A percentile compares a stretch with the other conserved stretches of the same genome.
phyloP scores from a whole-genome alignment of 2,329 filamentous ascomycete species.

The Elsinoe australis region DNA sequence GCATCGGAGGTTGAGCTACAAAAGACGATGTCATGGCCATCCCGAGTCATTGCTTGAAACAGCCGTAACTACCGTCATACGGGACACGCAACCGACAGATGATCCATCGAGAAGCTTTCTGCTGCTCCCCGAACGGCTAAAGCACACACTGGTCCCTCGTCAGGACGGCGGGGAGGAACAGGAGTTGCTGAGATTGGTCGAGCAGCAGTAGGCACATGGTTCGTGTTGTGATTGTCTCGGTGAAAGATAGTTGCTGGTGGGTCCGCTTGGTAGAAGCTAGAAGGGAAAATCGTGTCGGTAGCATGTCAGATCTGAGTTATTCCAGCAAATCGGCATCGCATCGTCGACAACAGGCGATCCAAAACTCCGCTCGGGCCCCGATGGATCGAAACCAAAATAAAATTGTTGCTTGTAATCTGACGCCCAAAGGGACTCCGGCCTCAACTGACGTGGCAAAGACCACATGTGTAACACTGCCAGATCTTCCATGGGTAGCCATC shows the following conservation, averaged over 20 bases:
- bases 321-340: slow-evolving; percentile 13
- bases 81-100: slow-evolving; percentile 11
- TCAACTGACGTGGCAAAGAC: no score
- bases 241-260: not conserved
- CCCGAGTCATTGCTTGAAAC: no score
- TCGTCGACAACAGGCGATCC: slow-evolving; percentile 6
- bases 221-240: slow-evolving; percentile 1
- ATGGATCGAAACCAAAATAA: not conserved
- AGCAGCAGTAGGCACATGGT: not conserved
- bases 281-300: not conserved
- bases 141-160: no score
- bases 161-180: no score
- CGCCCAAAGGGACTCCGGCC: not conserved
- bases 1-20: no score
- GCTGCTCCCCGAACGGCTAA: not conserved
- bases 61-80: no score
- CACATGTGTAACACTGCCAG: no score
- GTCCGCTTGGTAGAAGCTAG: slow-evolving; percentile 1
- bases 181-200: no score
- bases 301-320: slow-evolving; percentile 10
- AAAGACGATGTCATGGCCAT: slow-evolving; percentile 11
- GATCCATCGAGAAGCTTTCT: slow-evolving; percentile 5
- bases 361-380: slow-evolving; percentile 6
- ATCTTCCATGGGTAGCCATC: no score
- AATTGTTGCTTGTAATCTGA: not conserved